phyloP scores from a whole-genome alignment of 2,329 filamentous ascomycete species.

The Alternaria sp. region DNA sequence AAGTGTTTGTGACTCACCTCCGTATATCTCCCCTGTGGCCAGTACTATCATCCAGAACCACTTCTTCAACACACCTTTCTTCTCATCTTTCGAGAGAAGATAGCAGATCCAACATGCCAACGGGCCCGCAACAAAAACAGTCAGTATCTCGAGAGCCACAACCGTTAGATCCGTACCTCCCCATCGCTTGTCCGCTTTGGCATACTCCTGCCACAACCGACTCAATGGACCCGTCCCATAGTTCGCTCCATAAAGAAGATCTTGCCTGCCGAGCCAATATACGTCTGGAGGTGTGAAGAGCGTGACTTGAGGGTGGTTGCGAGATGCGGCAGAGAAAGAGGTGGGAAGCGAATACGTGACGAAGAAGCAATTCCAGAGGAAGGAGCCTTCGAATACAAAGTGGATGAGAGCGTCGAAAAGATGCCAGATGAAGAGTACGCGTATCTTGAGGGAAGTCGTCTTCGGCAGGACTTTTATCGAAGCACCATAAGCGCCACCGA shows the following conservation, averaged over 20 bases:
- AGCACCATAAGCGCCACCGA: constrained; percentile 61
- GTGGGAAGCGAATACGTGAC: constrained; percentile 60
- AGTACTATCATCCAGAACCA: constrained; percentile 66
- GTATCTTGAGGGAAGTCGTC: constrained; percentile 64
- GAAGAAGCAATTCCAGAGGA: constrained; percentile 95
- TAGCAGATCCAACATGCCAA: constrained; percentile 66
- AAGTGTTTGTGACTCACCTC: constrained; percentile 51
- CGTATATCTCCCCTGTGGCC: constrained; percentile 71
- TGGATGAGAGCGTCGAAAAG: constrained; percentile 92
- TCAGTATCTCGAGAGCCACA: constrained; percentile 67
- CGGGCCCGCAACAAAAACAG: constrained; percentile 66
- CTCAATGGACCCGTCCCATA: constrained; percentile 64
- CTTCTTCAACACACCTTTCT: constrained; percentile 49
- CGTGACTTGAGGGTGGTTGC: constrained; percentile 44
- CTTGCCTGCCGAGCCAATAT: constrained; percentile 62
- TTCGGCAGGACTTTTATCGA: constrained; percentile 62
- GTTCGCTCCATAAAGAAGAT: constrained; percentile 66
- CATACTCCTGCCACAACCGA: constrained; percentile 71
- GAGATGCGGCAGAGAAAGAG: constrained; percentile 38
- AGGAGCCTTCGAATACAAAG: constrained; percentile 88
- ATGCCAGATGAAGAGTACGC: constrained; percentile 93
- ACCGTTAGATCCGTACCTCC: constrained; percentile 66
- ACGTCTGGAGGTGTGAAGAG: constrained; percentile 57
- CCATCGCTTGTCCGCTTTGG: constrained; percentile 70
- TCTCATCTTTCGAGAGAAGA: constrained; percentile 53